These are phyloP conservation scores for Scheffersomyces lignicola DNA, from an alignment of 1,139 yeast genomes.

Conservation along the genomic window DNA sequence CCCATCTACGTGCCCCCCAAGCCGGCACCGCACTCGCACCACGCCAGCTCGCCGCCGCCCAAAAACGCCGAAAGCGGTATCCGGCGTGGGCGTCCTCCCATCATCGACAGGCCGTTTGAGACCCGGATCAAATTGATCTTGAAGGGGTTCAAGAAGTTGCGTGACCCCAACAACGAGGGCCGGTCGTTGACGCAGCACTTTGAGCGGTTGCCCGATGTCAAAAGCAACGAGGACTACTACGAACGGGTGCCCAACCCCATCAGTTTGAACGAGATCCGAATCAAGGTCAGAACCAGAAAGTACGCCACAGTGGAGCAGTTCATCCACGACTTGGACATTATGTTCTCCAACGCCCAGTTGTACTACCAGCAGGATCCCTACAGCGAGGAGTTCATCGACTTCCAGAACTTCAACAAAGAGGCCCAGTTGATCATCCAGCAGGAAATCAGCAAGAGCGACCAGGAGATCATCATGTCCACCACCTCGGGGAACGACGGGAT, in stretches of 20 bases:
- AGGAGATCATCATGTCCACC: slow-evolving; percentile 70
- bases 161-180: slow-evolving; percentile 50
- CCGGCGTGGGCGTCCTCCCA: slow-evolving; percentile 93
- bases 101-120: slow-evolving; percentile 92
- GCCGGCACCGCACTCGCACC: slow-evolving; percentile 5
- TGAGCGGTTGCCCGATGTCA: slow-evolving; percentile 79
- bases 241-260: slow-evolving; percentile 66
- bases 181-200: slow-evolving; percentile 58
- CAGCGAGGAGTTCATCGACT: slow-evolving; percentile 55
- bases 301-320: slow-evolving; percentile 76
- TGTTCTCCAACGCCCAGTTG: slow-evolving; percentile 73
- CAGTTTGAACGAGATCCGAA: slow-evolving; percentile 76
- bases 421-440: slow-evolving; percentile 62
- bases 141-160: slow-evolving; percentile 75
- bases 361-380: slow-evolving; percentile 59
- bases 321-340: slow-evolving; percentile 69
- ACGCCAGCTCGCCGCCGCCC: slow-evolving; percentile 8
- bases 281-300: slow-evolving; percentile 83
- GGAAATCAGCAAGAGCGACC: slow-evolving; percentile 80
- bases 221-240: slow-evolving; percentile 68
- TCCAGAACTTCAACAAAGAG: slow-evolving; percentile 50
- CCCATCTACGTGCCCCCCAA: slow-evolving; percentile 7
- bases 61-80: slow-evolving; percentile 53
- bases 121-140: slow-evolving; percentile 85
- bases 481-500: slow-evolving; percentile 55